Evolutionary conservation across 441 rosid genomes (phyloP), one percentile per base, ranked within the genome.

Genomic region (Aleurites moluccanus): DNA sequence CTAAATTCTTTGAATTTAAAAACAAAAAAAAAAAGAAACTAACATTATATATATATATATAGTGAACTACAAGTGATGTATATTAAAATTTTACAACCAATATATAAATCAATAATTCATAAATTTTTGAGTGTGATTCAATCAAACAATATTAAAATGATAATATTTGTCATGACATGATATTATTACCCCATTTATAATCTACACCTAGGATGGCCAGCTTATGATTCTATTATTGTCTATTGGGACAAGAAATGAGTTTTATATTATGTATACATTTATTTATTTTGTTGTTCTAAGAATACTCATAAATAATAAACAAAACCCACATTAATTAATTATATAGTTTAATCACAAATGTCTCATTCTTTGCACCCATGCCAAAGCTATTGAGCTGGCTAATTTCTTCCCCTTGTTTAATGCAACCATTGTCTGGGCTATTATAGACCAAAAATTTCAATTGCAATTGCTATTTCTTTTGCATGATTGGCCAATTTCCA

Each of bases 351-450:
- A 72, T 78, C 45, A 64, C 57, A 72, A 44, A 67, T 80, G 79
- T 75, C 75, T 50, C 77, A 64, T 30, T 15, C 38, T 68, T 18
- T 47, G 80, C 78, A 72, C 67, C 63, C 64, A 55, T 70, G 77
- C 84, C 83, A 81, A 81, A 71, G 75, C 62, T 65, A 69, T 79
- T 69, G 84, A 82, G 86, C 83, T 83, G 85, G 77, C 84, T 80
- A 67, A 52, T 75, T 79, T 66, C 78, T 77, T 64, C 83, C 83
- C 52, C 84, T 78, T 79, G 80, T 78, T 82, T 73, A 73, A 69
- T 80, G 83, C 80, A 35, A 76, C 20, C 73, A 70, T 75, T 81
- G 81, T 83, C 84, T 60, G 74, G 78, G 62, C 72, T 57, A 68
- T 72, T 77, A 59, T 33, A 60, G 25, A 60, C 64, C 79, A 74